Evolutionary conservation across 225 moss, liverwort and hornwort species (phyloP).

Genomic region (Asterella californica): DNA sequence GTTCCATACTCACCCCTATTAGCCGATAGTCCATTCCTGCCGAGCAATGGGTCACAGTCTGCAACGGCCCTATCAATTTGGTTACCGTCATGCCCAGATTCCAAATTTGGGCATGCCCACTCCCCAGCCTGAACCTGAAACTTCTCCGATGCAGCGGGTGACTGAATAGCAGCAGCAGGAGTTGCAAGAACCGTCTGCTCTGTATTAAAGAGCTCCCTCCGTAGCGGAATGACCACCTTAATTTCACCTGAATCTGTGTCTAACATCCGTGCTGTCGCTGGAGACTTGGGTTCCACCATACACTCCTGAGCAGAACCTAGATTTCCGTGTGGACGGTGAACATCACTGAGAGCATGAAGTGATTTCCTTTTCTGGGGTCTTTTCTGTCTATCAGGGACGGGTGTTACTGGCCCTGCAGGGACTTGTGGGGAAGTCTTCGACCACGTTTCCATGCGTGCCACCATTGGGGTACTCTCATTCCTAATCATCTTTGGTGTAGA

Average conservation of each 20-base stretch:
- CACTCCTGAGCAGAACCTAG: neutral
- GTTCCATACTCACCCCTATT: neutral
- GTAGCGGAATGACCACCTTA: neutral
- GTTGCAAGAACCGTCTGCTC: neutral
- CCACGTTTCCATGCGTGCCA: neutral
- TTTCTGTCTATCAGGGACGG: neutral
- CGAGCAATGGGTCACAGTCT: neutral
- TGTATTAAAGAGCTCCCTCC: neutral
- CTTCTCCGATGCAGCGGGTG: neutral
- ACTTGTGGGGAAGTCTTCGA: too few species aligned
- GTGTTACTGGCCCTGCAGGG: slow-evolving; percentile 1
- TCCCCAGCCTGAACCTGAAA: neutral
- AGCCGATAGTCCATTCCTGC: neutral
- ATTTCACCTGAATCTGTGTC: neutral
- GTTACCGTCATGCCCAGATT: neutral
- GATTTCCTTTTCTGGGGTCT: neutral
- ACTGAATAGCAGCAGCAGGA: neutral
- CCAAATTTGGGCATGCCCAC: neutral
- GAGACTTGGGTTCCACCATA: neutral
- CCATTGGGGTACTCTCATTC: neutral
- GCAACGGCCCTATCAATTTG: neutral
- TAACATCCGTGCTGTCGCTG: neutral
- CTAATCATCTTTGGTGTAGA: slow-evolving; percentile 1
- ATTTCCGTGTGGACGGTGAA: neutral
- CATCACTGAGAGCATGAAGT: neutral